Base-by-base conservation (phyloP, 768 basidiomycete species). In the Phylloporus arenicola region DNA sequence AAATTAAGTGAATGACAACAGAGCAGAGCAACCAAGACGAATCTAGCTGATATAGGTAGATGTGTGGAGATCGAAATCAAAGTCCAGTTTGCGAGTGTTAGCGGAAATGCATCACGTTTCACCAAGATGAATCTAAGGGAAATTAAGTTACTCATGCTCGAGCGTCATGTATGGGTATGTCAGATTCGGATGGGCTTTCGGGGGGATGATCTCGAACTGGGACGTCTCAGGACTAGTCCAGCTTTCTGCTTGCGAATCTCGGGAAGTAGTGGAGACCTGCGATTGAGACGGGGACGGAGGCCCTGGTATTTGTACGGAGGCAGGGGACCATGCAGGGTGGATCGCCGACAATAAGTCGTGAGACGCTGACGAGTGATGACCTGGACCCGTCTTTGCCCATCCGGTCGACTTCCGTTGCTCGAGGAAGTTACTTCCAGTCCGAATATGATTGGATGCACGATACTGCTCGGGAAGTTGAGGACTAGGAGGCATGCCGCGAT, bases 171-270 rank as follows among this genome's bases (percentile, higher is more conserved):
- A 83, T 19, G 84, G 82, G 61, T 83, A 82, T 52, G 75, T 70
- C 54, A 83, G 71, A 57, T 63, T 72, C 55, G 57, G 57, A 50
- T 53, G 67, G 64, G 57, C 69, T 69, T 67, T 75, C 75, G 35
- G 83, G 19, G 58, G 73, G 27, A 84, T 75, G 33, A 83, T 76
- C 67, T 86, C 85, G 59, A 84, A 85, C 59, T 84, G 82, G 14
- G 82, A 80, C 13, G 70, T 73, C 57, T 88, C 84, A 50, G 83
- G 75, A 60, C 80, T 83, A 33, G 75, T 74, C 19, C 74, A 68
- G 47, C 72, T 74, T 43, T 69, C 72, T 50, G 51, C 44, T 14
- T 60, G 51, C 30, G 62, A 58, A 47, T 57, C 52, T 55, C 59
- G 59, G 44, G 63, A 63, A 43, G 52, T 43, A 14, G 57, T 30